Evolutionary conservation across 2,329 filamentous ascomycete species (phyloP), one percentile per base, ranked within the genome.

Genomic region (Apiospora saccharicola): DNA sequence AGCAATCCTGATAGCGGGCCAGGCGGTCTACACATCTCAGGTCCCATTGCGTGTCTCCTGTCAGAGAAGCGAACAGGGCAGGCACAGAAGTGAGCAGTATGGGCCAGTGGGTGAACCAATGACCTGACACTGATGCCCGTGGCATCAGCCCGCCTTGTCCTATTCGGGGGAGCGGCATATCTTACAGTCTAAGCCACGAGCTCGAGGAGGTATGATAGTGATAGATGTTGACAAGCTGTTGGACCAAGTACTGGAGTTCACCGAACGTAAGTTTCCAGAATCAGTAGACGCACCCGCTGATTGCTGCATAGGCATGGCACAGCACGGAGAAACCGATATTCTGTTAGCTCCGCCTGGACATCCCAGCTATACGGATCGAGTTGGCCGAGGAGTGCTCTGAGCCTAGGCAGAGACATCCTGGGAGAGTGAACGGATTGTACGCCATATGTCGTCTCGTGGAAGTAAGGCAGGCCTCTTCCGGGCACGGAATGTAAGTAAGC

Each of bases 291-390:
- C 34, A 37, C 34, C 34, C n/a, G n/a, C 24, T 41, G 57, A n/a
- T 19, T 64, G 22, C 57, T 64, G 19, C 30, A 61, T n/a, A 64
- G 34, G 8, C 41, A 37, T 64, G 57, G 34, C 57, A 64, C 57
- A 64, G 57, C 57, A 64, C 57, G 53, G 30, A 61, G 30, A 22
- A 61, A 34, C 53, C 19, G 16, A 16, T 1, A 3, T 2, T 57
- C 4, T 3, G 14, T 57, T 34, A 16, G 14, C 53, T 37, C 34
- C 37, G 34, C 57, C 57, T 34, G 14, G 49, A 4, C 3, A 10
- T 51, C 4, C 49, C 49, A 51, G 13, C n/a, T 26, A 22, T 64
- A 41, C 19, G 57, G 30, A 30, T 41, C 34, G 19, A 64, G 57
- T 64, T 64, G 57, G 57, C 1, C 16, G 57, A 30, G 57, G 16